Conservation (phyloP, 345 rosid genomes). For the Linum tenue region DNA sequence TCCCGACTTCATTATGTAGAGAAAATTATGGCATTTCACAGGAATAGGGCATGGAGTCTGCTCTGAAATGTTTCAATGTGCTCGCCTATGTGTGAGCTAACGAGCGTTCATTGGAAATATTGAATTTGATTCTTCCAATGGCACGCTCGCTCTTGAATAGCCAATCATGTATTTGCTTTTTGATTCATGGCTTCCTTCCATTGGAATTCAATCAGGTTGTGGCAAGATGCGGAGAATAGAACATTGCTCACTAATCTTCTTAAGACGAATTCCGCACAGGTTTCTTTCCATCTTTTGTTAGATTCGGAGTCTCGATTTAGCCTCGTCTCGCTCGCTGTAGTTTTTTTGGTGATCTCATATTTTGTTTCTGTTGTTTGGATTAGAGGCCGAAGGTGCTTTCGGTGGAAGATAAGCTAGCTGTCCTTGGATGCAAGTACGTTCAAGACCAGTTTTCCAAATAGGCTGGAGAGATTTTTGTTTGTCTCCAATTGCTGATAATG, state of each 20-base stretch:
- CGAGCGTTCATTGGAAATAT: neutral
- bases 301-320: neutral
- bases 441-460: neutral
- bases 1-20: neutral
- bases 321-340: neutral
- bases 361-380: slow-evolving; percentile 13
- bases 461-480: neutral
- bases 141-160: neutral
- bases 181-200: neutral
- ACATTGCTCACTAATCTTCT: slow-evolving; percentile 53
- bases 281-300: slow-evolving; percentile 14
- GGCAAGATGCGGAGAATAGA: slow-evolving; percentile 96
- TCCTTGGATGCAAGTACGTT: slow-evolving; percentile 88
- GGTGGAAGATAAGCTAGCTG: slow-evolving; percentile 67
- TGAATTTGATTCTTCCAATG: neutral
- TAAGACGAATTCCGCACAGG: slow-evolving; percentile 64
- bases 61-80: neutral
- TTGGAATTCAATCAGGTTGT: slow-evolving; percentile 40
- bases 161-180: no score
- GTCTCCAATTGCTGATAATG: neutral
- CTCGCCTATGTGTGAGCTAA: neutral
- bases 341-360: neutral
- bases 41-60: neutral
- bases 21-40: neutral
- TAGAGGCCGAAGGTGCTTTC: slow-evolving; percentile 91